Conservation (phyloP, 1,139 yeast species). For the Protomyces lactucae-debilis region DNA sequence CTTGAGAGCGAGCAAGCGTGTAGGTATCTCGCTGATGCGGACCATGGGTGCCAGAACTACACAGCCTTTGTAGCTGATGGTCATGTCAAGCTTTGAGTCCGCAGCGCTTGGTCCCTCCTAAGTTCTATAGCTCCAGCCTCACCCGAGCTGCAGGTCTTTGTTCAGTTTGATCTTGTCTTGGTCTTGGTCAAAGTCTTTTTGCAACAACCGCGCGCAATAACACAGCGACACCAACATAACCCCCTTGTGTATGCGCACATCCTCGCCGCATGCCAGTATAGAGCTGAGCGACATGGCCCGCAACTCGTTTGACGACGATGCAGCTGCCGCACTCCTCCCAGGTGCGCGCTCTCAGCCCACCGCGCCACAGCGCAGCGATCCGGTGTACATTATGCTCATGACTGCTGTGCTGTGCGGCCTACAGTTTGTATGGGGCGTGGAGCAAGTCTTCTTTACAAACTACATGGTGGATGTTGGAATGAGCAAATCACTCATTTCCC, state of each 20-base stretch:
- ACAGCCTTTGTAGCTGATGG: slow-evolving; percentile 21
- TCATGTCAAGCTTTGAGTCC: not conserved
- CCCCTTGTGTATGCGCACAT: not conserved
- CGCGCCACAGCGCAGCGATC: not conserved
- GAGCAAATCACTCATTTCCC: slow-evolving; percentile 49
- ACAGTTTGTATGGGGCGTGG: slow-evolving; percentile 25
- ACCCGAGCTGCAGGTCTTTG: too few species aligned
- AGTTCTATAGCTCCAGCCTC: too few species aligned
- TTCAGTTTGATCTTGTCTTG: too few species aligned
- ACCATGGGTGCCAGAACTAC: slow-evolving; percentile 43
- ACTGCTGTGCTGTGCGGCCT: slow-evolving; percentile 15
- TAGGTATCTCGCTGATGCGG: slow-evolving; percentile 88
- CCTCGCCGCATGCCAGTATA: not conserved
- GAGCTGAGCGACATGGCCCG: not conserved
- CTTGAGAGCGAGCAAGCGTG: slow-evolving; percentile 67
- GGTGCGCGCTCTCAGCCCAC: not conserved
- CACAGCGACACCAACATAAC: too few species aligned
- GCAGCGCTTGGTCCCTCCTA: too few species aligned
- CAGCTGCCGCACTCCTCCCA: not conserved
- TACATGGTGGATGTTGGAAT: slow-evolving; percentile 50
- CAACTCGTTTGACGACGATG: not conserved
- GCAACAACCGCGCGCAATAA: too few species aligned
- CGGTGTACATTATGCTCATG: slow-evolving; percentile 2
- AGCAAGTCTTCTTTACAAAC: slow-evolving; percentile 22
- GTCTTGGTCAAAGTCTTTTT: too few species aligned